Percentiles rank a stretch among this genome's conserved stretches.
Evolutionary conservation across 352 stramenopile species (phyloP).

Genomic region (Blastocystis sp.): DNA sequence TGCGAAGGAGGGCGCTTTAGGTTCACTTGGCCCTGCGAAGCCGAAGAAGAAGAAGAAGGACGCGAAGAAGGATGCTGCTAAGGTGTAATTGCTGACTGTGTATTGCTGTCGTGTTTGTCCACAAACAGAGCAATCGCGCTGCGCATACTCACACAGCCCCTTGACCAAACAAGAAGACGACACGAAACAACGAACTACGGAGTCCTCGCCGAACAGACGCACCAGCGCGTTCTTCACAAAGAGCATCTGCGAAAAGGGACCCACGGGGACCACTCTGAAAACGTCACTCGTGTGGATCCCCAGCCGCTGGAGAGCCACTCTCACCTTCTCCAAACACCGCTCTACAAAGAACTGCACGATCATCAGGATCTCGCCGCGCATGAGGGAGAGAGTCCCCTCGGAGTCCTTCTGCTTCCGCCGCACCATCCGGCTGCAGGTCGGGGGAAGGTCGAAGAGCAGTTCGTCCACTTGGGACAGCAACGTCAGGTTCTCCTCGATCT

Average conservation of each 20-base stretch:
- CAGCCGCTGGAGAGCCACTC: background rate
- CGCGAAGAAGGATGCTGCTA: slow-evolving; percentile 55
- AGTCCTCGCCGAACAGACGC: background rate
- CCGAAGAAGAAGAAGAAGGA: slow-evolving; percentile 66
- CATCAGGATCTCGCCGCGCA: background rate
- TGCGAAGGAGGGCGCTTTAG: slow-evolving; percentile 4
- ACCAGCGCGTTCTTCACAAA: background rate
- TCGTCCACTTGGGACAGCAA: slow-evolving; percentile 8
- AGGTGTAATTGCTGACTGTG: slow-evolving; percentile 32
- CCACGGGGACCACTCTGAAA: background rate
- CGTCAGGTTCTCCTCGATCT: background rate
- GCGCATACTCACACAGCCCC: slow-evolving; percentile 1
- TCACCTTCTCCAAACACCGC: slow-evolving; percentile 21
- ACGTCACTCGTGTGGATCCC: background rate
- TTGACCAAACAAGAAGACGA: background rate
- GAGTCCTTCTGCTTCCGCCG: background rate
- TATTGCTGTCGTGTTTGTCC: slow-evolving; percentile 9
- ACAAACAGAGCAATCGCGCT: background rate
- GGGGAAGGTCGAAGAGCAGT: background rate
- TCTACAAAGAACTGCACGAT: background rate
- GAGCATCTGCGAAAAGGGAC: background rate
- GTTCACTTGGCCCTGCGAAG: slow-evolving; percentile 16
- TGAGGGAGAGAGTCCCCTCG: background rate
- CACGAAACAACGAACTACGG: background rate
- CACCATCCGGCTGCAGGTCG: background rate